Conservation (phyloP, 805 yeast genomes). For the Saturnispora sekii region DNA sequence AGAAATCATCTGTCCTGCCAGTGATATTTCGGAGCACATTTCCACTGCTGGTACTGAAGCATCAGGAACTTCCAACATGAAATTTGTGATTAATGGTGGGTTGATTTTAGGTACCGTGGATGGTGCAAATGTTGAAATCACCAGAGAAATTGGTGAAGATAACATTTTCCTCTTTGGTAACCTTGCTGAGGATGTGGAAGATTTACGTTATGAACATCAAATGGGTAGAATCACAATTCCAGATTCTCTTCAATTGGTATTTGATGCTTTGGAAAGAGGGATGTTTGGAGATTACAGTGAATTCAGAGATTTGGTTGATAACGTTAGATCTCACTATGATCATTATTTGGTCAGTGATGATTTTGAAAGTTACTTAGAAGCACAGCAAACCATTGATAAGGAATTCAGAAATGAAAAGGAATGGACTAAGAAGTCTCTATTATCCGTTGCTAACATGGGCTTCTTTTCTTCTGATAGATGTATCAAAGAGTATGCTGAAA, state of each 20-base stretch:
- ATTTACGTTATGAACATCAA: conserved; percentile 65
- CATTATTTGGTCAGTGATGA: conserved; percentile 83
- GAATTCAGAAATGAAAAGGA: conserved; percentile 52
- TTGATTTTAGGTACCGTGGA: conserved; percentile 91
- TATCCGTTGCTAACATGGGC: conserved; percentile 86
- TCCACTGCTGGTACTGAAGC: conserved; percentile 98
- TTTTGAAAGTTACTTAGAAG: conserved; percentile 76
- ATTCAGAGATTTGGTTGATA: conserved; percentile 57
- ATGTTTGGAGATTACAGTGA: conserved; percentile 60
- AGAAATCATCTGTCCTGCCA: conserved; percentile 81
- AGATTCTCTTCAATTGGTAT: conserved; percentile 49
- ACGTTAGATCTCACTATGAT: conserved; percentile 68
- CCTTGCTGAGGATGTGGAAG: conserved; percentile 83
- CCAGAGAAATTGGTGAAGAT: conserved; percentile 89
- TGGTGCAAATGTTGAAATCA: conserved; percentile 93
- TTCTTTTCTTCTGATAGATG: conserved; percentile 88
- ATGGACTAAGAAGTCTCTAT: conserved; percentile 72
- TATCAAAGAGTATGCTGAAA: conserved; percentile 84
- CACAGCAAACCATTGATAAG: conserved; percentile 67
- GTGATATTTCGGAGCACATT: conserved; percentile 86
- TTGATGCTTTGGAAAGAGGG: conserved; percentile 57
- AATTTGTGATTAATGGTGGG: conserved; percentile 90
- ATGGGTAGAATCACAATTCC: conserved; percentile 53
- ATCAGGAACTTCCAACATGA: conserved; percentile 93
- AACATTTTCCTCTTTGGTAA: conserved; percentile 89